phyloP scores from a whole-genome alignment of 345 rosid species.

The Ceriops tagal region DNA sequence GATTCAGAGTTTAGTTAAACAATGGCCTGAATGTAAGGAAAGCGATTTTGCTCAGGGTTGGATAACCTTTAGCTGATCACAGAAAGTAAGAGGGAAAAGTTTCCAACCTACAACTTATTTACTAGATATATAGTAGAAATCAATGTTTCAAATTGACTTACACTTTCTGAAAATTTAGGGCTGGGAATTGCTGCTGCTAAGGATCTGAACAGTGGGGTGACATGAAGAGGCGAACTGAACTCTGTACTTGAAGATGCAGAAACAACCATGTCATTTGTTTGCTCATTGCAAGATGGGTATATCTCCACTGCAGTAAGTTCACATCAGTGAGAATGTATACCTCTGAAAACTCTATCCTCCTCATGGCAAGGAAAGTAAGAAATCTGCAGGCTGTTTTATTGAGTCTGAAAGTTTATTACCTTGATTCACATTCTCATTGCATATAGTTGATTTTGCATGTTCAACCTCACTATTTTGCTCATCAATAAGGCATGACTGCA shows the following conservation, averaged over 20 bases:
- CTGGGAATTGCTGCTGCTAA: slow-evolving; percentile 97
- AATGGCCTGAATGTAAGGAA: background rate
- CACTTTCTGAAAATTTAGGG: slow-evolving; percentile 97
- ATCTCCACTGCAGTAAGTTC: slow-evolving; percentile 33
- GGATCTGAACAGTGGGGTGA: slow-evolving; percentile 93
- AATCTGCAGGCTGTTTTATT: background rate
- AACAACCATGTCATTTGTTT: slow-evolving; percentile 39
- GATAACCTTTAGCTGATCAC: background rate
- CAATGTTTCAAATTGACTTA: slow-evolving; percentile 40
- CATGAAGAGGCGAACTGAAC: slow-evolving; percentile 77
- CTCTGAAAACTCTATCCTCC: background rate
- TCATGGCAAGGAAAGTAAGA: background rate
- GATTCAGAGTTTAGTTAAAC: background rate
- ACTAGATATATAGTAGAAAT: slow-evolving; percentile 4
- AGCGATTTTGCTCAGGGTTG: background rate
- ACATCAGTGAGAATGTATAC: slow-evolving; percentile 17
- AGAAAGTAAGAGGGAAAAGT: background rate
- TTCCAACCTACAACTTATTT: background rate
- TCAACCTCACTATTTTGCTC: slow-evolving; percentile 25
- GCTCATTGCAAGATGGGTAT: slow-evolving; percentile 39
- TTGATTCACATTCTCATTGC: slow-evolving; percentile 37
- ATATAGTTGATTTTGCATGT: slow-evolving; percentile 37
- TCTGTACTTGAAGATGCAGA: slow-evolving; percentile 46
- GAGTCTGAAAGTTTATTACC: slow-evolving; percentile 31
- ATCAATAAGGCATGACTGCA: slow-evolving; percentile 23